These are phyloP conservation scores for Penicillium palitans DNA, from an alignment of 2,329 filamentous ascomycete genomes.

Conservation along the genomic window DNA sequence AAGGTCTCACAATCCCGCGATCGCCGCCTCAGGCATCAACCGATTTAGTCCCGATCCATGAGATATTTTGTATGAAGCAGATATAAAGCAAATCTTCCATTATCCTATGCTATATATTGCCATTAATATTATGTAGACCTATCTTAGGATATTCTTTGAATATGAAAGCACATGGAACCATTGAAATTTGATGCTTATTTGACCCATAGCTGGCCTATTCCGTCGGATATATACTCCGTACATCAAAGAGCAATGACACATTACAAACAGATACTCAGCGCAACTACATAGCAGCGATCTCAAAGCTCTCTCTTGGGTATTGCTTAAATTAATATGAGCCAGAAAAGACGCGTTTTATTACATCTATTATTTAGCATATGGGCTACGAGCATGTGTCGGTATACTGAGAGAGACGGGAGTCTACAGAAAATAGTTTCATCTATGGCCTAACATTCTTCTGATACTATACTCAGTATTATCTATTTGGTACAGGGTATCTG, in stretches of 20 bases:
- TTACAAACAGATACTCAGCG: neutral
- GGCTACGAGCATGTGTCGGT: neutral
- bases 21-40: constrained; percentile 8
- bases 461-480: neutral
- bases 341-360: neutral
- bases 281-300: neutral
- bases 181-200: neutral
- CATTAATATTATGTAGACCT: neutral
- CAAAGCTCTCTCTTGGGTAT: neutral
- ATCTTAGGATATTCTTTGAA: too few species aligned
- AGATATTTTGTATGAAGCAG: neutral
- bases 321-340: neutral
- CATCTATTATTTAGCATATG: neutral
- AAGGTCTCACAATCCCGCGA: constrained; percentile 14
- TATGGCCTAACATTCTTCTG: too few species aligned
- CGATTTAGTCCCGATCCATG: neutral
- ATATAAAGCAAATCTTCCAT: neutral
- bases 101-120: neutral
- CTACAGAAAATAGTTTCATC: neutral
- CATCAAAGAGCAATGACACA: neutral
- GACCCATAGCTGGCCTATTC: neutral
- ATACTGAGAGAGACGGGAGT: neutral
- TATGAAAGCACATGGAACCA: neutral
- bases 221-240: constrained; percentile 3
- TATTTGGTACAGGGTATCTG: neutral